Evolutionary conservation across 352 stramenopile genomes (phyloP), one percentile per base, ranked within the genome.

Genomic region (Phytophthora agathidicida): DNA sequence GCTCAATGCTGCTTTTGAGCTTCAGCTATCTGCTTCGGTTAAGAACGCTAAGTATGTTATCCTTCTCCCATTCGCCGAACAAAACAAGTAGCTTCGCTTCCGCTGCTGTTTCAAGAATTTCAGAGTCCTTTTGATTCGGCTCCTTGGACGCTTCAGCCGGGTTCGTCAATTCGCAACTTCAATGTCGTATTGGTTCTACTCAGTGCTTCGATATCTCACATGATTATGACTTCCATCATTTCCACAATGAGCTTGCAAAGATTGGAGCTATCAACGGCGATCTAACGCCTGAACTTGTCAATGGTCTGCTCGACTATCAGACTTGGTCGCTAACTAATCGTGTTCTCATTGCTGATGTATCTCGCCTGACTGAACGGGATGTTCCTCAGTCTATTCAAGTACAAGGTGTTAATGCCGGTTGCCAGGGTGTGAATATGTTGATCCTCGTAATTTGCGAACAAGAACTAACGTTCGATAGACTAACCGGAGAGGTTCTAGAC

Each of bases 241-340:
- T 48, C 41, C 10, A 2, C 0, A 52, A 52, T 13, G 31, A 52
- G 6, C 0, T 55, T 0, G 33, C 35, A 16, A 46, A 46, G 26
- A 32, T 39, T 6, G 13, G 4, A 17, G 16, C 69, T 38, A 69
- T 66, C 36, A 69, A 73, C 3, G 45, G 45, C 9, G 45, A 54
- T 20, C 14, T 54, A 3, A 54, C 42, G 13, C 27, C 17, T 14
- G 42, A 50, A 4, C 16, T 50, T n/a, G n/a, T 10, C n/a, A n/a
- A n/a, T n/a, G n/a, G n/a, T n/a, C n/a, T n/a, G n/a, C n/a, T n/a
- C n/a, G n/a, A n/a, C n/a, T n/a, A n/a, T n/a, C n/a, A n/a, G n/a
- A n/a, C n/a, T n/a, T n/a, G n/a, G n/a, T n/a, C n/a, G n/a, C n/a
- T n/a, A n/a, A n/a, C n/a, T n/a, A n/a, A n/a, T n/a, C n/a, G n/a